phyloP scores from a whole-genome alignment of 345 rosid genomes.

The Salix dunnii region DNA sequence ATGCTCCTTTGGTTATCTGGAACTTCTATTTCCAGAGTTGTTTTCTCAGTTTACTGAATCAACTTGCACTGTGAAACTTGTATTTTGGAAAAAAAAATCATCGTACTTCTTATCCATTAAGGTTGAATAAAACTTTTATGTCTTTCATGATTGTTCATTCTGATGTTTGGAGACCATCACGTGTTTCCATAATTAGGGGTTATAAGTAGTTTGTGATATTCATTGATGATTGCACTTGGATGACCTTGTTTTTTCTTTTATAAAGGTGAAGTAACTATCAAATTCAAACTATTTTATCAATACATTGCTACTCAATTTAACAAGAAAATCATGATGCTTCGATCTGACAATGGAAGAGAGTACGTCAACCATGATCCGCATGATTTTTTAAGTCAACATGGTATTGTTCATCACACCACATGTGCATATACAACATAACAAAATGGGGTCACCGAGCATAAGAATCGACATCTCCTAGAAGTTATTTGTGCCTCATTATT shows the following conservation, averaged over 20 bases:
- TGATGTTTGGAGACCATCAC: slow-evolving; percentile 4
- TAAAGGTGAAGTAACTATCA: background rate
- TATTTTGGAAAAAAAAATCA: slow-evolving; percentile 3
- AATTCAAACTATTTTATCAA: background rate
- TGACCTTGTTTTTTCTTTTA: background rate
- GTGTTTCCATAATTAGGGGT: background rate
- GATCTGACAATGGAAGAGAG: background rate
- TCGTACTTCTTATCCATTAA: background rate
- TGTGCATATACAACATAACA: too few relatives aligned
- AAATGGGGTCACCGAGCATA: too few relatives aligned
- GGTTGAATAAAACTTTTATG: background rate
- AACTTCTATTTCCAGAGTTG: background rate
- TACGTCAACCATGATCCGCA: too few relatives aligned
- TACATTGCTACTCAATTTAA: background rate
- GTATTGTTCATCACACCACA: too few relatives aligned
- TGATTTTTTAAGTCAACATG: too few relatives aligned
- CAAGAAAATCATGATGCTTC: background rate
- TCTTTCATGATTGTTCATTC: slow-evolving; percentile 2
- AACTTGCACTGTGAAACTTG: slow-evolving; percentile 1
- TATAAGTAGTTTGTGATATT: slow-evolving; percentile 1
- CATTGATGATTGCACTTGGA: slow-evolving; percentile 11
- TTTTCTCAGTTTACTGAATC: background rate
- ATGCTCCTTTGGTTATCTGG: background rate
- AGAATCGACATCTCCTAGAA: too few relatives aligned
- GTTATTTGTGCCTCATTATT: too few relatives aligned